Evolutionary conservation across 2,329 filamentous ascomycete genomes (phyloP), one percentile per base, ranked within the genome.

Genomic region (Xylaria sp.): DNA sequence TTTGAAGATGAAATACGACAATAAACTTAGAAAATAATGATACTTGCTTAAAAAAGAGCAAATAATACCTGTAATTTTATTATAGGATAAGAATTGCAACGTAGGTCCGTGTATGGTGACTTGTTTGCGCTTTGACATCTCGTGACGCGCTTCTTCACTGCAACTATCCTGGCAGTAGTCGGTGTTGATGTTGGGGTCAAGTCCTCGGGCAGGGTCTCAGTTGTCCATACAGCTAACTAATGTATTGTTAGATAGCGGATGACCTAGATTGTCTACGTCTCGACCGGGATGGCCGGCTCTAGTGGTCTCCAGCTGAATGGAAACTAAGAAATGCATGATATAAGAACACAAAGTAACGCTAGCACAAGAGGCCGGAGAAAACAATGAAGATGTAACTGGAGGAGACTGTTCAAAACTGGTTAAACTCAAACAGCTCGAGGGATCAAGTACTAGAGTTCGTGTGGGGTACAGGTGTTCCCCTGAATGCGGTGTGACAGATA

Each of bases 401-500:
- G 4, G n/a, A 56, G 54, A 15, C 18, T 48, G 10, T 6, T 48
- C n/a, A 15, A 46, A 9, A n/a, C 7, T 2, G 44, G 44, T 46
- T 3, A 7, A 34, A 41, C 31, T 34, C 31, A 25, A 15, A 7
- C 18, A 13, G 25, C 28, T 44, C 28, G 34, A 25, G 52, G 46
- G 8, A 20, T 28, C 34, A 37, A 39, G 20, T 56, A 39, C 2
- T 34, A 15, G 5, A 55, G 20, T 25, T 28, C 7, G 46, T 46
- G 48, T 54, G 25, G 50, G 20, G 15, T 7, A 46, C 41, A 46
- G 46, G 41, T 28, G 20, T 58, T 41, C 23, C 41, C 25, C 28
- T 44, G 6, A 2, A 66, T 62, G 57, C 52, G 48, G 66, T 63
- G 57, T 65, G 66, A 65, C 60, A 63, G 25, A 60, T 56, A 41